Conservation (phyloP, 257 asterid genomes). For the Solanum pennellii region DNA sequence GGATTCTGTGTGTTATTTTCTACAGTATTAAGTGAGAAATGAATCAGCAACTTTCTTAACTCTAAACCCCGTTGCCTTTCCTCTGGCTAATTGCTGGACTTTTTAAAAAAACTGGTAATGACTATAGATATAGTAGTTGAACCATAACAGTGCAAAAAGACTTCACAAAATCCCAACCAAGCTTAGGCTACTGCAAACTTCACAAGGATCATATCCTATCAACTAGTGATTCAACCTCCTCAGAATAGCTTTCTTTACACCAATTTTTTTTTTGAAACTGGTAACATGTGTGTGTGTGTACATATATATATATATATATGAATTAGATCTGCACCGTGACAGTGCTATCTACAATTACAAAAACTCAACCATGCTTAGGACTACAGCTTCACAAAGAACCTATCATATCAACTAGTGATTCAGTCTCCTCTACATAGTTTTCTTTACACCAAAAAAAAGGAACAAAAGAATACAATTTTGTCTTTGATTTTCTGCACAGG, state of each 20-base stretch:
- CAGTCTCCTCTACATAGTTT: too few relatives aligned
- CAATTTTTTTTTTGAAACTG: background rate
- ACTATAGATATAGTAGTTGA: background rate
- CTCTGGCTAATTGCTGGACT: background rate
- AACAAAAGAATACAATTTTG: too few relatives aligned
- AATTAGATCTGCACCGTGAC: too few relatives aligned
- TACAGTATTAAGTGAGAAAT: background rate
- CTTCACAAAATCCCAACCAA: background rate
- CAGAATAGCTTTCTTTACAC: background rate
- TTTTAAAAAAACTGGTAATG: background rate
- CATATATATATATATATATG: too few relatives aligned
- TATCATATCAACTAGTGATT: too few relatives aligned
- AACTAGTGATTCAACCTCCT: background rate
- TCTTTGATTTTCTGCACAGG: too few relatives aligned
- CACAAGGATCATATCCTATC: background rate
- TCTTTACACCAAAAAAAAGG: too few relatives aligned
- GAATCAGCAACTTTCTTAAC: background rate
- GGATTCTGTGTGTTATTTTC: background rate
- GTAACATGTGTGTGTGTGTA: too few relatives aligned
- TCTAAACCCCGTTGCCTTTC: background rate
- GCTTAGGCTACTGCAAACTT: background rate
- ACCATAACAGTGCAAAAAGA: background rate
- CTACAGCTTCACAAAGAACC: too few relatives aligned
- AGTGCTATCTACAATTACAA: too few relatives aligned
- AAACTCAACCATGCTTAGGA: too few relatives aligned